These are phyloP conservation scores for Dipteronia dyeriana DNA, from an alignment of 345 rosid genomes.

Conservation along the genomic window DNA sequence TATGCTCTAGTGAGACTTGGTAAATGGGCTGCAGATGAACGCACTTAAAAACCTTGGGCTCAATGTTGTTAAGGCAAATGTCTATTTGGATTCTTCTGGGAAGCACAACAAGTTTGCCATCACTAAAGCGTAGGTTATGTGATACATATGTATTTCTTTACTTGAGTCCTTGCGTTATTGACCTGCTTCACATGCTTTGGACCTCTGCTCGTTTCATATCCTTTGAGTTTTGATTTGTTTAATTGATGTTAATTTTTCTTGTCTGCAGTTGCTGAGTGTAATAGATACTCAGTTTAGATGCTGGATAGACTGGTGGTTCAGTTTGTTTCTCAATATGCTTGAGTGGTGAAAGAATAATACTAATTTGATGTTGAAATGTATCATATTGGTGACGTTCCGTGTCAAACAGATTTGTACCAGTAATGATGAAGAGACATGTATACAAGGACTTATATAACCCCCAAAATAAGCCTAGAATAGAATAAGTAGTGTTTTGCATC, in stretches of 20 bases:
- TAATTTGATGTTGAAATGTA: not conserved
- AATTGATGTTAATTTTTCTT: not conserved
- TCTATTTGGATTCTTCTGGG: conserved; percentile 89
- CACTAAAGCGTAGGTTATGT: conserved; percentile 73
- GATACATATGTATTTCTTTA: not conserved
- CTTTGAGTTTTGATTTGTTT: not conserved
- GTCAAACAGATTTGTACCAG: not conserved
- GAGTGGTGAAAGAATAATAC: not conserved
- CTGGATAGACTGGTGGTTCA: not conserved
- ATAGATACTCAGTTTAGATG: not conserved
- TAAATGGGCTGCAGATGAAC: conserved; percentile 65
- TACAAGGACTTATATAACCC: not conserved
- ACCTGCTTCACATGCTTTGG: not conserved
- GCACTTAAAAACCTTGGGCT: conserved; percentile 90
- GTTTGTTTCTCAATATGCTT: not conserved
- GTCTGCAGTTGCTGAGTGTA: not conserved
- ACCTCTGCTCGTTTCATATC: not conserved
- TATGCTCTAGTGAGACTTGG: conserved; percentile 5
- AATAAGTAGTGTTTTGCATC: not conserved
- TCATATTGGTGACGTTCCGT: not conserved
- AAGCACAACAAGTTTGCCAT: conserved; percentile 88
- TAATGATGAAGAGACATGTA: not conserved
- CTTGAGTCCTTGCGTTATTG: not conserved
- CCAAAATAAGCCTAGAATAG: not conserved
- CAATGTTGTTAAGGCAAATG: conserved; percentile 92